Conservation (phyloP, 306 rosid species). For the Sicyos edulis region DNA sequence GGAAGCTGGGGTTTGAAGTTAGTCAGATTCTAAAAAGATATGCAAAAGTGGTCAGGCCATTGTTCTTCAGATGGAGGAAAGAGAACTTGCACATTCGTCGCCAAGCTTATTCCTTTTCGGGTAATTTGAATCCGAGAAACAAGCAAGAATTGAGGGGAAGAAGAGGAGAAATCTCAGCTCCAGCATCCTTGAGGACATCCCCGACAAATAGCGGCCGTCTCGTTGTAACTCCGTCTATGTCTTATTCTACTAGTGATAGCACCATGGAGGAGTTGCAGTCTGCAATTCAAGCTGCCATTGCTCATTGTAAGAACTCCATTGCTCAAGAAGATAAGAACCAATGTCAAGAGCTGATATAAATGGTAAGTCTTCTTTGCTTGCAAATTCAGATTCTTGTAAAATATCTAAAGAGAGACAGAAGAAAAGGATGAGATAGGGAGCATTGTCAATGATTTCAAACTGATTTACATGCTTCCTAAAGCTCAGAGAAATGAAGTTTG, state of each 20-base stretch:
- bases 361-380: not conserved
- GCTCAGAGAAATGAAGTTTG: conserved; percentile 5
- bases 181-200: conserved; percentile 86
- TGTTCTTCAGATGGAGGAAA: conserved; percentile 40
- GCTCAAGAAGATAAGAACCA: conserved; percentile 51
- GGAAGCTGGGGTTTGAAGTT: conserved; percentile 42
- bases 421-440: not conserved
- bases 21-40: conserved; percentile 44
- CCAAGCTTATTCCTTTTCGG: conserved; percentile 67
- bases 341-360: conserved; percentile 21
- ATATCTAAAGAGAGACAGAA: not conserved
- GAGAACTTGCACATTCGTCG: conserved; percentile 36
- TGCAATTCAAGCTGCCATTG: conserved; percentile 98
- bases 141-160: conserved; percentile 53
- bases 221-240: conserved; percentile 34
- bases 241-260: conserved; percentile 48
- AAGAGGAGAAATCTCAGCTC: conserved; percentile 79
- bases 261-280: conserved; percentile 97
- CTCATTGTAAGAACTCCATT: conserved; percentile 91
- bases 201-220: conserved; percentile 74
- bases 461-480: conserved; percentile 10
- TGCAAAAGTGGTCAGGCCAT: conserved; percentile 42
- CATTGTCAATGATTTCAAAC: conserved; percentile 14
- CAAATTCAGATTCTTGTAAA: not conserved
- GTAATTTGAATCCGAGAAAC: conserved; percentile 41